These are phyloP conservation scores for Aspergillus puulaauensis DNA, from an alignment of 2,329 filamentous ascomycete genomes.

Conservation along the genomic window DNA sequence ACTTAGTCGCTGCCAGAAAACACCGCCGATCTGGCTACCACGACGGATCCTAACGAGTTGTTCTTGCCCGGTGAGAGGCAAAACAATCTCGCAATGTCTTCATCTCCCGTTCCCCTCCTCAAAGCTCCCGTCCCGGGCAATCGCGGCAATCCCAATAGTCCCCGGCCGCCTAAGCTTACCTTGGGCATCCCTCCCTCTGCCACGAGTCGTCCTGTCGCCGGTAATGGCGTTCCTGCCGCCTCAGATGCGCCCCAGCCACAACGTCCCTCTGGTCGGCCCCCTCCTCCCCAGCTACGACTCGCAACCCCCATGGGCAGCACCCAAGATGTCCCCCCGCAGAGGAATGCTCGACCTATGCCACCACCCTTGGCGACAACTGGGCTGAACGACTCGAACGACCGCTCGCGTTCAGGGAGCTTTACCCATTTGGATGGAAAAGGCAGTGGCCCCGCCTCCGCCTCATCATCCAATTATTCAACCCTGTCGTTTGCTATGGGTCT, in stretches of 20 bases:
- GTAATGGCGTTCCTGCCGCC: conserved; percentile 42
- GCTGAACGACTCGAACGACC: conserved; percentile 75
- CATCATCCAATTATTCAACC: conserved; percentile 81
- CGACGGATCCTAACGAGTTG: conserved; percentile 42
- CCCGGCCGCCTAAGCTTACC: conserved; percentile 73
- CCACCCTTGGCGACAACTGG: conserved; percentile 65
- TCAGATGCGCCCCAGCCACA: conserved; percentile 33
- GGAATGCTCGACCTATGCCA: conserved; percentile 54
- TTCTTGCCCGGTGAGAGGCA: conserved; percentile 42
- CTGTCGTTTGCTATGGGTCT: conserved; percentile 77
- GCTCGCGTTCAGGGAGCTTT: conserved; percentile 83
- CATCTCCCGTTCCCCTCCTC: conserved; percentile 73
- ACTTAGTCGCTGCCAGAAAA: conserved; percentile 17
- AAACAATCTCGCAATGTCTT: conserved; percentile 60
- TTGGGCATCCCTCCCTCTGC: conserved; percentile 88
- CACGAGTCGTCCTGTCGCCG: conserved; percentile 70
- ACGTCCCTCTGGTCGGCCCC: conserved; percentile 51
- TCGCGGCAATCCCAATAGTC: conserved; percentile 59
- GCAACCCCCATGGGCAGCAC: conserved; percentile 81
- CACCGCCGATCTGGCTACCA: conserved; percentile 36
- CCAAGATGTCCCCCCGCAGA: conserved; percentile 65
- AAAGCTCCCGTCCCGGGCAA: conserved; percentile 77
- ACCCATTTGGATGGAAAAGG: conserved; percentile 71
- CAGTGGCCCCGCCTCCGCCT: conserved; percentile 80
- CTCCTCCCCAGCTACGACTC: conserved; percentile 76